Conservation (phyloP, 2,329 filamentous ascomycete species). For the Emydomyces testavorans region DNA sequence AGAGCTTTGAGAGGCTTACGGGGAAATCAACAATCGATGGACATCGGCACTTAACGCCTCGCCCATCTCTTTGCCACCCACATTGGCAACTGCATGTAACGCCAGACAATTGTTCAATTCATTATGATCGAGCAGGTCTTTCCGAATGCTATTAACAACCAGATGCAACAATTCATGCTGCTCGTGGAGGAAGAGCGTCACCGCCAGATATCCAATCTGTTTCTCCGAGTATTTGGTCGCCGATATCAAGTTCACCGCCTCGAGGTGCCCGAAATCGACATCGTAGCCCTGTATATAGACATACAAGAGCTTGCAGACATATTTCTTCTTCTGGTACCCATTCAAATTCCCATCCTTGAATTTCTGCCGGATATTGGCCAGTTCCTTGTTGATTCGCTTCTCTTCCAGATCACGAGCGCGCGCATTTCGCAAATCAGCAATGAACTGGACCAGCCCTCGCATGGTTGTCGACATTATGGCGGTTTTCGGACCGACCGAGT, state of each 20-base stretch:
- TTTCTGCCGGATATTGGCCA: constrained; percentile 96
- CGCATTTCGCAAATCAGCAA: constrained; percentile 90
- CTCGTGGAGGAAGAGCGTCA: constrained; percentile 94
- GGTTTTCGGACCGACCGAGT: not conserved
- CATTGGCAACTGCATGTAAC: constrained; percentile 93
- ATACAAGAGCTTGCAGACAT: constrained; percentile 98
- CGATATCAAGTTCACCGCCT: constrained; percentile 95
- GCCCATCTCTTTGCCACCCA: constrained; percentile 92
- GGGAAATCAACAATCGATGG: constrained; percentile 84
- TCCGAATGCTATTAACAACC: constrained; percentile 96
- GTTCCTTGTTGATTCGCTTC: constrained; percentile 98
- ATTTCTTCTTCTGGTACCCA: constrained; percentile 99
- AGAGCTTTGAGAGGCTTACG: constrained; percentile 49
- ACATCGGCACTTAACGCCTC: constrained; percentile 87
- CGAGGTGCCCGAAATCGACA: constrained; percentile 95
- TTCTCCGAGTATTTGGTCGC: constrained; percentile 97
- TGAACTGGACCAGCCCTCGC: constrained; percentile 87
- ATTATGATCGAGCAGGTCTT: constrained; percentile 87
- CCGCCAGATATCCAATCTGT: constrained; percentile 95
- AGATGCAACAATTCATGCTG: constrained; percentile 91
- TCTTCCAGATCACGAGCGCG: constrained; percentile 91
- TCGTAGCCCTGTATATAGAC: constrained; percentile 99
- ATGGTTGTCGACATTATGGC: constrained; percentile 36
- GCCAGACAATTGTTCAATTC: constrained; percentile 96
- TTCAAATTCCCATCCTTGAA: constrained; percentile 92